Evolutionary conservation across 2,329 filamentous ascomycete species (phyloP).

Genomic region (Didymosphaeria variabile): DNA sequence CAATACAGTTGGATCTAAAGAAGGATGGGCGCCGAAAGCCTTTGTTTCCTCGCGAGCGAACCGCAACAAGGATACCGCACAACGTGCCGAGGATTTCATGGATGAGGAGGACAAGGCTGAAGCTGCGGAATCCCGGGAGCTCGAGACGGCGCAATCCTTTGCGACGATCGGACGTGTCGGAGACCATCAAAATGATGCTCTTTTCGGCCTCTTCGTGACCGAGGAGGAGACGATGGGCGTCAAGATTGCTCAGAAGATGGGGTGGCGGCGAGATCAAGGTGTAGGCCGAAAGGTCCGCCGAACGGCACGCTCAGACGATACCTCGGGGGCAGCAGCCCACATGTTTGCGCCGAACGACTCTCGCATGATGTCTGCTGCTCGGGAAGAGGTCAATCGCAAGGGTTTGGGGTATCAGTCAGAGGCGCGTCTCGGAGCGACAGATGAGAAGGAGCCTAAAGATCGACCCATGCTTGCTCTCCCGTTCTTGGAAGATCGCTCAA

Average conservation of each 20-base stretch:
- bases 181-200: slow-evolving; percentile 59
- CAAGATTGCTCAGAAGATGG: slow-evolving; percentile 88
- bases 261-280: slow-evolving; percentile 93
- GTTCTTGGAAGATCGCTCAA: slow-evolving; percentile 34
- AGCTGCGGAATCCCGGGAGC: slow-evolving; percentile 76
- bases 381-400: slow-evolving; percentile 71
- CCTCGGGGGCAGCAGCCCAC: slow-evolving; percentile 58
- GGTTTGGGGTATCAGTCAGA: slow-evolving; percentile 75
- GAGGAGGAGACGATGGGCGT: slow-evolving; percentile 86
- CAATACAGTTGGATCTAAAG: slow-evolving; percentile 97
- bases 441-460: slow-evolving; percentile 32
- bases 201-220: slow-evolving; percentile 76
- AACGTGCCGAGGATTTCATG: slow-evolving; percentile 92
- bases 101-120: slow-evolving; percentile 95
- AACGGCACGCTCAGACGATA: slow-evolving; percentile 72
- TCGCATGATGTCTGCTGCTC: slow-evolving; percentile 70
- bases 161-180: slow-evolving; percentile 76
- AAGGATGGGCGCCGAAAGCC: slow-evolving; percentile 92
- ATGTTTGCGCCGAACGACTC: slow-evolving; percentile 88
- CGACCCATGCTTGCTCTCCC: slow-evolving; percentile 29
- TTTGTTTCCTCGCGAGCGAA: slow-evolving; percentile 90
- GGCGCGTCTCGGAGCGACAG: slow-evolving; percentile 56
- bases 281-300: slow-evolving; percentile 87
- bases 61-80: slow-evolving; percentile 72
- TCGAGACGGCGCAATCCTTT: slow-evolving; percentile 79